A percentile compares a stretch with the other conserved stretches of the same genome.
These are phyloP conservation scores for Davidsoniella eucalypti DNA, from an alignment of 2,329 filamentous ascomycete genomes.

Conservation along the genomic window DNA sequence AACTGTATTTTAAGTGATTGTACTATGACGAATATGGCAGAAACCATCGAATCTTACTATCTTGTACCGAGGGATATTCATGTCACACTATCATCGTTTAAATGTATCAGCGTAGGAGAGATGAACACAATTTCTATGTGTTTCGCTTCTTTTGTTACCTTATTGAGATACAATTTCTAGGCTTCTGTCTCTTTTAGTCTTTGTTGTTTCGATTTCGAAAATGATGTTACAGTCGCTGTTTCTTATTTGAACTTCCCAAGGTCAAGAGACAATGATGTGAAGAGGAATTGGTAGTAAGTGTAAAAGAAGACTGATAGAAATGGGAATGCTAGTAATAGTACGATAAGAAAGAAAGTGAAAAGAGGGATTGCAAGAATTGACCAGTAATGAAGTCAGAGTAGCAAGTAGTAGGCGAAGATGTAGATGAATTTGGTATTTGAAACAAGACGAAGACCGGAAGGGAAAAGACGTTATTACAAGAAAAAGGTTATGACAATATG, in stretches of 20 bases:
- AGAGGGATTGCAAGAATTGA: too few relatives aligned
- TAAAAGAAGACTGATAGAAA: too few relatives aligned
- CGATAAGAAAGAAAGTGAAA: too few relatives aligned
- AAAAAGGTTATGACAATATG: neutral
- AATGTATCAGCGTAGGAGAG: neutral
- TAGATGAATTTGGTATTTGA: neutral
- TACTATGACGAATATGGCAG: too few relatives aligned
- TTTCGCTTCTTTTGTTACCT: slow-evolving; percentile 3
- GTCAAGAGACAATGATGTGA: neutral
- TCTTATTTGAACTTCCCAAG: neutral
- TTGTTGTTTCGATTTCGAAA: neutral
- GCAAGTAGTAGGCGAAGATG: neutral
- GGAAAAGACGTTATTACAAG: neutral
- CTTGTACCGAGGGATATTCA: too few relatives aligned
- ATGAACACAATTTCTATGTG: neutral
- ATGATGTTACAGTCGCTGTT: neutral
- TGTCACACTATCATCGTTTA: too few relatives aligned
- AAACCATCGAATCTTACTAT: too few relatives aligned
- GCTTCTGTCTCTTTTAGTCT: neutral
- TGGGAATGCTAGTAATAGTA: too few relatives aligned
- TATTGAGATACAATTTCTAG: slow-evolving; percentile 2
- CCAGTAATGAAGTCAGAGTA: neutral
- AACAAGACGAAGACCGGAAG: slow-evolving; percentile 3
- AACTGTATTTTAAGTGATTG: too few relatives aligned
- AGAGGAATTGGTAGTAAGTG: too few relatives aligned